Evolutionary conservation across 768 basidiomycete genomes (phyloP).

Genomic region (Tricholoma terreum): DNA sequence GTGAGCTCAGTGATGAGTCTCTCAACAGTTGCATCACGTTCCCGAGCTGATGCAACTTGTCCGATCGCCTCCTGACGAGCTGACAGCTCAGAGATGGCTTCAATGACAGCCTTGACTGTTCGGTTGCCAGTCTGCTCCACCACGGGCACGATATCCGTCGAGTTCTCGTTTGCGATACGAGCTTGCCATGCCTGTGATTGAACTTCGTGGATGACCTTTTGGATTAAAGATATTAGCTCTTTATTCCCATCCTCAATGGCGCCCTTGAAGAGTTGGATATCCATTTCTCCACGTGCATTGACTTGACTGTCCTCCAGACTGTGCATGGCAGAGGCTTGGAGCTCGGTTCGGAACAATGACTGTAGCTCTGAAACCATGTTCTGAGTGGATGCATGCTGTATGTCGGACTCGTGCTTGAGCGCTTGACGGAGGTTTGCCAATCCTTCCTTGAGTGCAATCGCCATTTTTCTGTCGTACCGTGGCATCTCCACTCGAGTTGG

Average conservation of each 20-base stretch:
- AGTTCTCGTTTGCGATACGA: conserved; percentile 17
- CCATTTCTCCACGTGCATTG: conserved; percentile 75
- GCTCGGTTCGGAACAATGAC: conserved; percentile 62
- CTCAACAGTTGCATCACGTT: conserved; percentile 58
- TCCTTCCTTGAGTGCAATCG: conserved; percentile 67
- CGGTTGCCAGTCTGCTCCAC: conserved; percentile 59
- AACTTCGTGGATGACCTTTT: conserved; percentile 55
- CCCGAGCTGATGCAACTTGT: conserved; percentile 43
- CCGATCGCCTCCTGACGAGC: conserved; percentile 54
- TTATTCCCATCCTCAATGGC: conserved; percentile 66
- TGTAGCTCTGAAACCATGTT: conserved; percentile 65
- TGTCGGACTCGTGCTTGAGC: conserved; percentile 24
- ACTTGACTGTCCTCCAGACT: conserved; percentile 59
- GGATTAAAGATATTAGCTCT: conserved; percentile 54
- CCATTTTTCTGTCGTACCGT: conserved; percentile 59
- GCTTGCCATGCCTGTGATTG: conserved; percentile 39
- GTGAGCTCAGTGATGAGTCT: conserved; percentile 55
- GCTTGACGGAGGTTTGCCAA: conserved; percentile 49
- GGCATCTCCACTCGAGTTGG: conserved; percentile 57
- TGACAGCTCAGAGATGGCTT: conserved; percentile 55
- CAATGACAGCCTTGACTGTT: conserved; percentile 58
- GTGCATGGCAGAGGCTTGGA: conserved; percentile 58
- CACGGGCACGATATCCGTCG: conserved; percentile 36
- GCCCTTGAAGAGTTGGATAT: conserved; percentile 72
- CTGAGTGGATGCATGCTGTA: conserved; percentile 45